These are phyloP conservation scores for Golubevia sp. DNA, from an alignment of 1,284 basidiomycete genomes.

Conservation along the genomic window DNA sequence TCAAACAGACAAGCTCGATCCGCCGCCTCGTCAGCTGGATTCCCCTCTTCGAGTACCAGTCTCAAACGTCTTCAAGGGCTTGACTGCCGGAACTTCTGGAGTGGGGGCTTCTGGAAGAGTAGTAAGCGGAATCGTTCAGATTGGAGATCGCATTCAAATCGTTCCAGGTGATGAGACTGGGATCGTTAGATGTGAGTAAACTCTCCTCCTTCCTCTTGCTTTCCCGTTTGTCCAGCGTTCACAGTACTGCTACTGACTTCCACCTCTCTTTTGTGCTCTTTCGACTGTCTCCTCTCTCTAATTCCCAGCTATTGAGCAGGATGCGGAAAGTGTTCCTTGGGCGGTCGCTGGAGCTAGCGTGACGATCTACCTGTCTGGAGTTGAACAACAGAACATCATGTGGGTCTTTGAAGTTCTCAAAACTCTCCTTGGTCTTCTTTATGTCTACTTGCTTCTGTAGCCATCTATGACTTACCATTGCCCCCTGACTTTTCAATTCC, in stretches of 20 bases:
- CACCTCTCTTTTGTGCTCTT: not conserved
- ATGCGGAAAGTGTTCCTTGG: conserved; percentile 79
- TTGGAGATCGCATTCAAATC: conserved; percentile 83
- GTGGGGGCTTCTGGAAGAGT: conserved; percentile 84
- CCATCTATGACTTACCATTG: not conserved
- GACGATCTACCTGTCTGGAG: conserved; percentile 79
- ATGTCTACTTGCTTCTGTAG: not conserved
- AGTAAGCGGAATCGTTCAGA: conserved; percentile 84
- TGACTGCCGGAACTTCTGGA: conserved; percentile 72
- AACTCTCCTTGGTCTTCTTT: not conserved
- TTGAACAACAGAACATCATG: conserved; percentile 81
- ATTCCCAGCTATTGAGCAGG: conserved; percentile 77
- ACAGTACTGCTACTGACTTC: conserved; percentile 1
- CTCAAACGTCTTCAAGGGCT: conserved; percentile 90
- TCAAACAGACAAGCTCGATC: conserved; percentile 74
- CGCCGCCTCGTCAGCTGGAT: conserved; percentile 77
- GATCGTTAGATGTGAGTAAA: conserved; percentile 73
- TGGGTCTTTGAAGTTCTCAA: conserved; percentile 17
- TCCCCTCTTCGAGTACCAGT: conserved; percentile 84
- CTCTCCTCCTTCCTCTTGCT: no score
- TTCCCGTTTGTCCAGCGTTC: not conserved
- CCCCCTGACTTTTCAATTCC: not conserved
- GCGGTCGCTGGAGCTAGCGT: conserved; percentile 88
- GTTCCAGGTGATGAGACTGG: conserved; percentile 90
- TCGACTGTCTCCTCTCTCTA: not conserved